Conservation (phyloP, 306 rosid genomes). For the Urtica urens region DNA sequence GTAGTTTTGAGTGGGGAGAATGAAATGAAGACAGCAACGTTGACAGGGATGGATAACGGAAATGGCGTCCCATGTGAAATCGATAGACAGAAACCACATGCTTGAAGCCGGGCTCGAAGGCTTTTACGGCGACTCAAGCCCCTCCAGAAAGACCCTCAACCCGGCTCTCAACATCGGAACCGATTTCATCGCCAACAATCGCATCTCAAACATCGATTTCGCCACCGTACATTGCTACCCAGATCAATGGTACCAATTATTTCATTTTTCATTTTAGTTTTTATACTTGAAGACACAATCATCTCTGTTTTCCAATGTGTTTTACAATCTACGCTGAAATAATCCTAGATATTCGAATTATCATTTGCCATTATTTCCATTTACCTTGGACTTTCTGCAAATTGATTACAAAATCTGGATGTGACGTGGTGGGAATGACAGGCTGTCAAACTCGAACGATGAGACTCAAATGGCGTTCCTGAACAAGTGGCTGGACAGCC, state of each 20-base stretch:
- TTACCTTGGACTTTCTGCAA: no score
- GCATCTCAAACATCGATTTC: conserved; percentile 55
- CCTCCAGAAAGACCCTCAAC: conserved; percentile 53
- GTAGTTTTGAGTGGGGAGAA: not conserved
- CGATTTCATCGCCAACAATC: conserved; percentile 71
- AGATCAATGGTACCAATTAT: conserved; percentile 72
- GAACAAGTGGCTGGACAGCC: conserved; percentile 69
- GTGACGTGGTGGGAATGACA: no score
- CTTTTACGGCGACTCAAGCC: conserved; percentile 72
- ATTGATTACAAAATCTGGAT: no score
- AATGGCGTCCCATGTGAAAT: conserved; percentile 80
- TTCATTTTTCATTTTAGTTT: no score
- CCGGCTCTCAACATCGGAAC: conserved; percentile 61
- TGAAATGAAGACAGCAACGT: no score
- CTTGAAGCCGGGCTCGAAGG: conserved; percentile 89
- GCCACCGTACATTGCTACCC: conserved; percentile 86
- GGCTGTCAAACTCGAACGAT: conserved; percentile 49
- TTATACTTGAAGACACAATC: no score
- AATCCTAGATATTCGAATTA: no score
- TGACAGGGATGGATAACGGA: conserved; percentile 83
- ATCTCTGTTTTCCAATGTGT: no score
- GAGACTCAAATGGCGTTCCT: conserved; percentile 48
- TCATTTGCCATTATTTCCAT: no score
- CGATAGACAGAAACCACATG: conserved; percentile 77
- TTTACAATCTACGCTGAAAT: no score